Evolutionary conservation across 306 rosid genomes (phyloP), one percentile per base, ranked within the genome.

Genomic region (Vicia sativa): DNA sequence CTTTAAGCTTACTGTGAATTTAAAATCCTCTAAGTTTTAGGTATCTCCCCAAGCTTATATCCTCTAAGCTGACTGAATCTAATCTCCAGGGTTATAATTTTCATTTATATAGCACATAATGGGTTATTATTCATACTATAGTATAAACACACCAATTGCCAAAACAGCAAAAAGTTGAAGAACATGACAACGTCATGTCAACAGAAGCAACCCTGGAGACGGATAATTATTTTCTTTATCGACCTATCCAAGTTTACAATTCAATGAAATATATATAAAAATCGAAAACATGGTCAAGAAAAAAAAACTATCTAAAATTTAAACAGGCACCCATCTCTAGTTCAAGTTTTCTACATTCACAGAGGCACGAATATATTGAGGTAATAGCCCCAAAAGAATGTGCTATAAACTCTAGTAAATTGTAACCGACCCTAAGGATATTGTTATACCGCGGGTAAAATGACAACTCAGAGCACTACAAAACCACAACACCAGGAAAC

Each of bases 311-410:
- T 15, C 84, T 80, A 83, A 71, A 80, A 78, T 74, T 80, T 77
- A 71, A 71, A 31, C 72, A 54, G 71, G 41, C 82, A 73, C 64
- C 65, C 63, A 74, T 80, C 74, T 53, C 70, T 76, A 65, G 75
- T 70, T 85, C 78, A 78, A 67, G 68, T 80, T 78, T 78, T 73
- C 90, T 82, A 87, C 95, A 80, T 84, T 81, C 91, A 82, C 82
- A 77, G 49, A 31, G 84, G 78, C 77, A 81, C 79, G 79, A 59
- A 67, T 63, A 68, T 73, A 75, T 50, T 7, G 76, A 74, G 83
- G 71, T 60, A 67, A 71, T 64, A 59, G 59, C 80, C 91, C 77
- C 86, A 65, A 79, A 82, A 86, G 86, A 86, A 87, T 79, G 77
- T 75, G 83, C 80, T 79, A 71, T 65, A 82, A 71, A 50, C 62